Evolutionary conservation across 371 early-diverging fungal genomes (phyloP), one percentile per base, ranked within the genome.

Genomic region (Mortierella sp.): DNA sequence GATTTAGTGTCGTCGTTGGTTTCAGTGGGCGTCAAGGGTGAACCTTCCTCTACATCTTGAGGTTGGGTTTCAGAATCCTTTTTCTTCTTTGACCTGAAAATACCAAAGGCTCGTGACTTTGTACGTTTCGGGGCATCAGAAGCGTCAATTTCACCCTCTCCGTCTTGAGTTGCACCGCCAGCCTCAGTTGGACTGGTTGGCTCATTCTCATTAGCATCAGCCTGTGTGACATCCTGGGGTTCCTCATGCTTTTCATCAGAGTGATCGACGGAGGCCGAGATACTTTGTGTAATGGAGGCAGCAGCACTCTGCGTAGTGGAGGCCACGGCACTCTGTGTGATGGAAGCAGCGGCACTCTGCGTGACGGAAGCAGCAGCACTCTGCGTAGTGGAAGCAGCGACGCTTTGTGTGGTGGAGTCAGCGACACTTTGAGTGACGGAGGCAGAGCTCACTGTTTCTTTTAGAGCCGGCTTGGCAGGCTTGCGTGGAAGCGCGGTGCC

Each of bases 1-100:
- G 80, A 80, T 33, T 74, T 80, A 16, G 58, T 28, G 50, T 74
- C 80, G 13, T 74, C 80, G 58, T 68, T 74, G 33, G 74, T 80
- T 21, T 58, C 55, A 3, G 58, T 58, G n/a, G 33, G 59, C 2
- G 69, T 57, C 48, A 74, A n/a, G 0, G 68, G 13, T 8, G 53
- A 19, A 28, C 65, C 59, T 3, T 57, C 72, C 5, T n/a, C 60
- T 11, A n/a, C 21, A 13, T 32, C 60, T n/a, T 60, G 60, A n/a
- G 33, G 28, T 9, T 55, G 38, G 21, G 50, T 6, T 16, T 72
- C 72, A n/a, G 38, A 15, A 21, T 57, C 69, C 28, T 70, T 67
- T 40, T 63, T 69, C 69, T 72, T 77, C 69, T 77, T 77, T 55
- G 57, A 65, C 43, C 53, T 69, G 48, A 80, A 80, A 19, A 80